These are phyloP conservation scores for Nicotiana tomentosiformis DNA, from an alignment of 257 asterid species.

Conservation along the genomic window DNA sequence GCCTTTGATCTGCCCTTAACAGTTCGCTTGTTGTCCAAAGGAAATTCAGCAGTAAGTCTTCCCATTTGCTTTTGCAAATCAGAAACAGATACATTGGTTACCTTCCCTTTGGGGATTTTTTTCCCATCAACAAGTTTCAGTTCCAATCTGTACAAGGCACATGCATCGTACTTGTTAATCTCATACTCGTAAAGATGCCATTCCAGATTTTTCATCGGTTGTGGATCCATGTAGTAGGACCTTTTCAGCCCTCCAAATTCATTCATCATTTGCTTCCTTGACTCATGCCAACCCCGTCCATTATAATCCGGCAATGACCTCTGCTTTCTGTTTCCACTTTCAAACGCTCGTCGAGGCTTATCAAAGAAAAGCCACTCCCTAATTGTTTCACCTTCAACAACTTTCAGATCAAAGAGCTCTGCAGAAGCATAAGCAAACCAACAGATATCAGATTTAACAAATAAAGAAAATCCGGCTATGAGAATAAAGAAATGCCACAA, in stretches of 20 bases:
- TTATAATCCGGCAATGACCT: conserved; percentile 92
- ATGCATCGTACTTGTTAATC: conserved; percentile 52
- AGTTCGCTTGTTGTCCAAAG: conserved; percentile 36
- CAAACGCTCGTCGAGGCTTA: conserved; percentile 96
- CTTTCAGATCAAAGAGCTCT: conserved; percentile 83
- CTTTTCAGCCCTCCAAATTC: conserved; percentile 88
- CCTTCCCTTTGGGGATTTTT: conserved; percentile 69
- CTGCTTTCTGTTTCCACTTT: conserved; percentile 96
- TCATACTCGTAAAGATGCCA: conserved; percentile 96
- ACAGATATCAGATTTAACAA: not conserved
- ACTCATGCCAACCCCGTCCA: conserved; percentile 99
- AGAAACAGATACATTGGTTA: conserved; percentile 58
- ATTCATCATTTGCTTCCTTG: conserved; percentile 83
- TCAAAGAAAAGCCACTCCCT: conserved; percentile 99
- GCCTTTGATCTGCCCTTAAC: conserved; percentile 27
- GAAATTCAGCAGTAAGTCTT: conserved; percentile 69
- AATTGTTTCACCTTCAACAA: conserved; percentile 72
- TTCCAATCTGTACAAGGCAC: conserved; percentile 88
- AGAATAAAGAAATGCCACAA: not conserved
- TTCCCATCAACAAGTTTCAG: conserved; percentile 55
- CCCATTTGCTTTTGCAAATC: conserved; percentile 95
- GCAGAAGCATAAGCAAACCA: conserved; percentile 19
- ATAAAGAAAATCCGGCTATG: not conserved
- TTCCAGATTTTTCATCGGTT: conserved; percentile 76
- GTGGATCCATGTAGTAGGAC: conserved; percentile 99